Base-by-base conservation (phyloP, 176 grass and related monocot species). In the Avena atlantica region DNA sequence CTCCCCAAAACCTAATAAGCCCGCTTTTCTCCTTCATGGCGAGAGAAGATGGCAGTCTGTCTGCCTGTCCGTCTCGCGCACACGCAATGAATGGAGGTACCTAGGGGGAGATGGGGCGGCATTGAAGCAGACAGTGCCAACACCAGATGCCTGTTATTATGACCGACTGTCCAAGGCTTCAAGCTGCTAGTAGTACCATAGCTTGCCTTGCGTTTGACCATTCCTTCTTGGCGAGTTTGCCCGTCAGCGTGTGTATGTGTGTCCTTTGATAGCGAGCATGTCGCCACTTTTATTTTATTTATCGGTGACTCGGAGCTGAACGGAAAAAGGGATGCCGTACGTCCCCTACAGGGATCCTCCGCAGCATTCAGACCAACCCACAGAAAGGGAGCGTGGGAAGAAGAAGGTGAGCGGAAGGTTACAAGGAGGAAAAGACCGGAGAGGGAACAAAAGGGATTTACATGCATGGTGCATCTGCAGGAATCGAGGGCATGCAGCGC, bases 71-170 rank as follows among this genome's bases (percentile, higher is more conserved):
- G 12, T 3, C 45, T 48, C 45, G 14, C 13, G 13, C 12, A 0
- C 57, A 47, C 40, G 40, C 48, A 40, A 81, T 87, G 78, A 87
- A 87, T 73, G 85, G n/a, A 73, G 8, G 25, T 19, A 29, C 27
- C 1, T 29, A 29, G 27, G 27, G 27, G 27, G 27, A 2, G 27
- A 2, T 1, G 27, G 27, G 27, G 27, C 1, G 27, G 66, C 78
- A 81, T 81, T 87, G 27, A 81, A 87, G 79, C 9, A 74, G 56
- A 74, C 68, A 19, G 68, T 51, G 56, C 85, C 78, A 74, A 63
- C 42, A 36, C 85, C 53, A 12, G 58, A 50, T 31, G 48, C 73
- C 4, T 31, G 23, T 10, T 17, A 31, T 76, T 11, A 76, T 72
- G 19, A 71, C 42, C 19, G 9, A 9, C 20, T 47, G 40, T 24